phyloP scores from a whole-genome alignment of 371 early-diverging fungal genomes.

The Mucor circinelloides region DNA sequence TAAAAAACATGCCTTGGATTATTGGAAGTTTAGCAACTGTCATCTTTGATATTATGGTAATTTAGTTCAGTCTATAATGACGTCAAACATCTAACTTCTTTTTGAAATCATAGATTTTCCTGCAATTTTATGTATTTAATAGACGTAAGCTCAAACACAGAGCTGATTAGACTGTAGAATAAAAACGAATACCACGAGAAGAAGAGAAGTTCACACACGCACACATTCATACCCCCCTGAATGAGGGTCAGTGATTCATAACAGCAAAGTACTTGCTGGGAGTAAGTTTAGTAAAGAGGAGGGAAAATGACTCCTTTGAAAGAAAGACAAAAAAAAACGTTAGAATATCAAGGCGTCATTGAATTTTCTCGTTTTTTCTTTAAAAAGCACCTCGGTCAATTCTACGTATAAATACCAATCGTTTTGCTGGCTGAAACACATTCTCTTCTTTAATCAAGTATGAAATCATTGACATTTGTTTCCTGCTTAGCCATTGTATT shows the following conservation, averaged over 20 bases:
- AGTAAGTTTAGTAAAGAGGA: not conserved
- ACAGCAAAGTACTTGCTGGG: not conserved
- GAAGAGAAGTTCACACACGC: not conserved
- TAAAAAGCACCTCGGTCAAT: not conserved
- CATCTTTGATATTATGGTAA: conserved; percentile 51
- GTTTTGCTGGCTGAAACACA: too few relatives aligned
- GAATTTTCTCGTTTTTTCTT: not conserved
- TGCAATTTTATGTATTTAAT: conserved; percentile 21
- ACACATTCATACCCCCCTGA: not conserved
- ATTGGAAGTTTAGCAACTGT: conserved; percentile 55
- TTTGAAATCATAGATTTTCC: conserved; percentile 18
- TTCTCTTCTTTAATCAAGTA: not conserved
- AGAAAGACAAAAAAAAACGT: too few relatives aligned
- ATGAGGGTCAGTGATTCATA: not conserved
- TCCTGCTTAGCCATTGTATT: not conserved
- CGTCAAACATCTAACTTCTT: not conserved
- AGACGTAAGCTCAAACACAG: conserved; percentile 13
- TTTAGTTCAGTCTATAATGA: not conserved
- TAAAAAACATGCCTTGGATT: conserved; percentile 61
- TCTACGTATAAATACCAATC: not conserved
- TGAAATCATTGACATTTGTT: not conserved
- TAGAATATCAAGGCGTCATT: not conserved
- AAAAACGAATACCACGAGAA: not conserved
- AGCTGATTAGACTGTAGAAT: conserved; percentile 5
- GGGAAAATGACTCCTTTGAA: not conserved